Conservation (phyloP, 2,329 filamentous ascomycete species). For the Didymella pomorum region DNA sequence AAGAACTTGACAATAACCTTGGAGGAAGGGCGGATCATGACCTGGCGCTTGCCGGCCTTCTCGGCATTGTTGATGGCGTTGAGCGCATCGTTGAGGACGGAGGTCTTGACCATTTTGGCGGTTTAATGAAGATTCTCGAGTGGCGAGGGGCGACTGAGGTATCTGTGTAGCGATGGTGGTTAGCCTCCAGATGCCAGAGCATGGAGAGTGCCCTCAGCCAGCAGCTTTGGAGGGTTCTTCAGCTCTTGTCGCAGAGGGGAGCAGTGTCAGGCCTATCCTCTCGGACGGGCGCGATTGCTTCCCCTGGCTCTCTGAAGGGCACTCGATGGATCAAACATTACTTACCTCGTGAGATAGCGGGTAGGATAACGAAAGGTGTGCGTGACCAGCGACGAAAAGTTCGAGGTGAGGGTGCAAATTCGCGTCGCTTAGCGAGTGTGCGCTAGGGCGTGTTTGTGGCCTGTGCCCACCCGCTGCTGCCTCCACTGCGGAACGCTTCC, state of each 20-base stretch:
- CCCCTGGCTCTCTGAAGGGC: slow-evolving; percentile 61
- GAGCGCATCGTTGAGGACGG: slow-evolving; percentile 98
- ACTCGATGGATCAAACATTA: slow-evolving; percentile 45
- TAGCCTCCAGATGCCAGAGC: slow-evolving; percentile 73
- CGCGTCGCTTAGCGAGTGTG: slow-evolving; percentile 29
- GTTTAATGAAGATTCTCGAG: slow-evolving; percentile 78
- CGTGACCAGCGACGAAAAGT: slow-evolving; percentile 30
- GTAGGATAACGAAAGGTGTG: slow-evolving; percentile 32
- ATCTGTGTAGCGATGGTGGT: slow-evolving; percentile 60
- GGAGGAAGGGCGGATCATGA: slow-evolving; percentile 95
- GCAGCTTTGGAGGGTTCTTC: slow-evolving; percentile 68
- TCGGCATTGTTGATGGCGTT: slow-evolving; percentile 99
- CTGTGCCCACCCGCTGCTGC: slow-evolving; percentile 5
- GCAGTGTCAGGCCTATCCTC: slow-evolving; percentile 54
- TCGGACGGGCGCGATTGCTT: slow-evolving; percentile 53
- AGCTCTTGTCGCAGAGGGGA: slow-evolving; percentile 64
- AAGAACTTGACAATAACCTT: slow-evolving; percentile 99
- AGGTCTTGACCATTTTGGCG: slow-evolving; percentile 98
- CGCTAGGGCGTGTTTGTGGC: slow-evolving; percentile 11
- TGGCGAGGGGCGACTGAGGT: slow-evolving; percentile 68
- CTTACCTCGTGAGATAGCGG: slow-evolving; percentile 50
- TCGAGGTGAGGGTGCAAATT: slow-evolving; percentile 33
- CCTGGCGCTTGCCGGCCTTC: slow-evolving; percentile 99
- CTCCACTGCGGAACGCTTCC: slow-evolving; percentile 2
- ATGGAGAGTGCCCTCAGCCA: slow-evolving; percentile 69